Conservation (phyloP, 208 protist species). For the Crithidia brevicula region DNA sequence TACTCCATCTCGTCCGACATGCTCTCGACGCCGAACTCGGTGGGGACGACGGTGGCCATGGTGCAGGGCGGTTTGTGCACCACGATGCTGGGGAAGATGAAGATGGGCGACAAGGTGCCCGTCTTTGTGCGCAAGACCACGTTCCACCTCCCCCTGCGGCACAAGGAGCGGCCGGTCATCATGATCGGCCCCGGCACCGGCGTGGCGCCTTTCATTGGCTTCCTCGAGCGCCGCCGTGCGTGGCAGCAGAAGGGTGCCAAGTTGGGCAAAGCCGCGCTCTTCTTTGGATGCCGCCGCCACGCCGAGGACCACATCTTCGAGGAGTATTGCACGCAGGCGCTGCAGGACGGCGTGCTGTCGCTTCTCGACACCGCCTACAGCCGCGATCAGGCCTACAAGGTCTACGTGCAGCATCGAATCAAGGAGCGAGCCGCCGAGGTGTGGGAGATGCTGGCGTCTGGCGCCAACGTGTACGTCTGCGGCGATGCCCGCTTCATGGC, state of each 20-base stretch:
- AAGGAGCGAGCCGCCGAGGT: slow-evolving; percentile 56
- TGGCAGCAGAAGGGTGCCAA: slow-evolving; percentile 76
- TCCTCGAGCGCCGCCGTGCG: slow-evolving; percentile 89
- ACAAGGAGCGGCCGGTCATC: slow-evolving; percentile 84
- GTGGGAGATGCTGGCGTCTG: slow-evolving; percentile 69
- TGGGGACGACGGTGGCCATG: slow-evolving; percentile 90
- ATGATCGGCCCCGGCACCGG: slow-evolving; percentile 97
- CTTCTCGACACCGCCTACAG: slow-evolving; percentile 85
- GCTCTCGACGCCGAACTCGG: slow-evolving; percentile 60
- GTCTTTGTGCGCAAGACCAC: slow-evolving; percentile 94
- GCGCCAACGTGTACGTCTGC: slow-evolving; percentile 91
- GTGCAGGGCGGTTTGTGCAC: slow-evolving; percentile 93
- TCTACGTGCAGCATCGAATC: slow-evolving; percentile 94
- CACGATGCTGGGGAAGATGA: slow-evolving; percentile 76
- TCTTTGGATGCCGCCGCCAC: slow-evolving; percentile 90
- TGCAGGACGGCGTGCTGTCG: slow-evolving; percentile 68
- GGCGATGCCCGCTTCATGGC: slow-evolving; percentile 94
- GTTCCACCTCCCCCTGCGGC: slow-evolving; percentile 90
- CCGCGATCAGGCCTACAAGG: slow-evolving; percentile 75
- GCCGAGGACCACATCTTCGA: slow-evolving; percentile 88
- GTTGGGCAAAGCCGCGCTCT: slow-evolving; percentile 79
- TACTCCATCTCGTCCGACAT: slow-evolving; percentile 96
- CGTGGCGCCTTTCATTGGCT: slow-evolving; percentile 95
- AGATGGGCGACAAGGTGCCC: slow-evolving; percentile 68
- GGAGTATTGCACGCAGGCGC: slow-evolving; percentile 64